phyloP scores from a whole-genome alignment of 495 filamentous ascomycete species.

The Penicillium soppii region DNA sequence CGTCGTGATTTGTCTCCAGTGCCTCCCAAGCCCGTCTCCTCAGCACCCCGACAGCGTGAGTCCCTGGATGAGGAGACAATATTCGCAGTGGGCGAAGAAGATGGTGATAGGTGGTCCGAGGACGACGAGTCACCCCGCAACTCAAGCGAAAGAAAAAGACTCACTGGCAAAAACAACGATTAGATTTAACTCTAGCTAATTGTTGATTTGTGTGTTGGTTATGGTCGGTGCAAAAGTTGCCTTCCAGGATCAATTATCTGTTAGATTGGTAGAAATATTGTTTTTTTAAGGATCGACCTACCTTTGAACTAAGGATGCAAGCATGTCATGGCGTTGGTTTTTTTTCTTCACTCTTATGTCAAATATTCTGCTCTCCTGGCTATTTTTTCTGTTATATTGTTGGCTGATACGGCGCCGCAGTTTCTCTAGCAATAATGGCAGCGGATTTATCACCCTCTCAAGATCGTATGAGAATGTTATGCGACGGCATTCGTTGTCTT shows the following conservation, averaged over 20 bases:
- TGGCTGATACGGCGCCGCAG: conserved; percentile 5
- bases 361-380: conserved; percentile 10
- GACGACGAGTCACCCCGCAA: conserved; percentile 56
- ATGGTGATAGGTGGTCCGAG: conserved; percentile 70
- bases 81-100: conserved; percentile 86
- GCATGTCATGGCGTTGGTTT: conserved; percentile 33
- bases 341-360: conserved; percentile 11
- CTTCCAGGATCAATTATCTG: background rate
- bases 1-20: conserved; percentile 48
- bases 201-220: background rate
- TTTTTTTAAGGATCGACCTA: background rate
- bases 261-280: background rate
- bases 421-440: background rate
- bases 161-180: conserved; percentile 53
- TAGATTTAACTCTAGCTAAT: background rate
- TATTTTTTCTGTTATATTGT: conserved; percentile 9
- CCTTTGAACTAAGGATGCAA: conserved; percentile 12
- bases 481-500: too few relatives aligned
- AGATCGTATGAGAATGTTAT: too few relatives aligned
- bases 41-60: conserved; percentile 51
- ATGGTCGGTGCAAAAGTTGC: background rate
- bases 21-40: conserved; percentile 51
- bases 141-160: conserved; percentile 57
- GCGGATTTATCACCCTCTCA: background rate
- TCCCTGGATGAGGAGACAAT: conserved; percentile 91